Percentiles rank a stretch among this genome's conserved stretches.
These are phyloP conservation scores for Pseudoneurospora amorphoporcata DNA, from an alignment of 495 filamentous ascomycete species.

Conservation along the genomic window DNA sequence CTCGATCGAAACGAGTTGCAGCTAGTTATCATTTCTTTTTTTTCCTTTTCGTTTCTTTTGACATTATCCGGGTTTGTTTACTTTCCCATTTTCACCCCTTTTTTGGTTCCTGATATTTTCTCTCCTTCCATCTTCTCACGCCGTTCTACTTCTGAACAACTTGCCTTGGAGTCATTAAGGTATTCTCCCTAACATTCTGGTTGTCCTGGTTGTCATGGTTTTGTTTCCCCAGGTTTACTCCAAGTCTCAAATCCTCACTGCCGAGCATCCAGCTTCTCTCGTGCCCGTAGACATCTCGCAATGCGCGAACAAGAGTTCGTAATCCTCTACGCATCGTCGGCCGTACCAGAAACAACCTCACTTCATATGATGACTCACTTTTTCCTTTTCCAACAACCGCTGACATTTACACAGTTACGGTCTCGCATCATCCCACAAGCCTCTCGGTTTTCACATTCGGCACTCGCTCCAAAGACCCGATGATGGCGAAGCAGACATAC, in stretches of 20 bases:
- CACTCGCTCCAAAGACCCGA: neutral
- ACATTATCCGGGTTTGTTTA: neutral
- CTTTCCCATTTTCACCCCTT: neutral
- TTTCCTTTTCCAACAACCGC: neutral
- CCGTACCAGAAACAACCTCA: neutral
- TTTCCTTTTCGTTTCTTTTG: neutral
- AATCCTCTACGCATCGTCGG: neutral
- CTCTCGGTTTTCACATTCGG: neutral
- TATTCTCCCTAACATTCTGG: too few species aligned
- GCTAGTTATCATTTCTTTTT: constrained; percentile 7
- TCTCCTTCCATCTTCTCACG: neutral
- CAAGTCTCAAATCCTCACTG: neutral
- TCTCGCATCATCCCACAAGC: neutral
- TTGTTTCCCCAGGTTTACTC: neutral
- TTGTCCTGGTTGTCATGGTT: neutral
- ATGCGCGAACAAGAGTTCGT: neutral
- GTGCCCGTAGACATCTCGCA: neutral
- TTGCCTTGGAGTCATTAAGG: neutral
- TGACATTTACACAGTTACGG: neutral
- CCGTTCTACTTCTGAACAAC: neutral
- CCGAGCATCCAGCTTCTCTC: neutral
- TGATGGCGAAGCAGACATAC: neutral
- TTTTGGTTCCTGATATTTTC: neutral
- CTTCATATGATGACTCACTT: neutral
- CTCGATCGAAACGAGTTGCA: constrained; percentile 15